These are phyloP conservation scores for Phlyctochytrium bullatum DNA, from an alignment of 192 early-diverging fungal species.

Conservation along the genomic window DNA sequence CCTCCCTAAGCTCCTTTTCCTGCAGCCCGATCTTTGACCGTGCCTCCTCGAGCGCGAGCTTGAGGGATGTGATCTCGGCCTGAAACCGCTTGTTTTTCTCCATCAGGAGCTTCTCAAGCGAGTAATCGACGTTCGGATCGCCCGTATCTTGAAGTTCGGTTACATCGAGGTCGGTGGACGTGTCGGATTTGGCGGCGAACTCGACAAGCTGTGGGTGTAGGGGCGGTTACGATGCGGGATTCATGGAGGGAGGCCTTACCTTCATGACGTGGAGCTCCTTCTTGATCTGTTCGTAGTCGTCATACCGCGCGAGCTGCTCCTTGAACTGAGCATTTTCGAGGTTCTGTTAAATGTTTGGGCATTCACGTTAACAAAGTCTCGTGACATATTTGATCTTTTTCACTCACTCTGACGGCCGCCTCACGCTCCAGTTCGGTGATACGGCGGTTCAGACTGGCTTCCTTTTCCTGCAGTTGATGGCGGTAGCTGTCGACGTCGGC, in stretches of 20 bases:
- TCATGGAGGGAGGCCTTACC: slow-evolving; percentile 40
- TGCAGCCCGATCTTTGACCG: slow-evolving; percentile 22
- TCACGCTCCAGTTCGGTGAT: slow-evolving; percentile 50
- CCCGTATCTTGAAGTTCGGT: slow-evolving; percentile 39
- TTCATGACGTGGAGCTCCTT: slow-evolving; percentile 82
- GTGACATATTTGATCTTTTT: background rate
- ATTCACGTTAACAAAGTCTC: background rate
- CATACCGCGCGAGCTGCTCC: slow-evolving; percentile 56
- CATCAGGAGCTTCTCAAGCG: slow-evolving; percentile 74
- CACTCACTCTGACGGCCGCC: slow-evolving; percentile 25
- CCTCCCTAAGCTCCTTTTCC: slow-evolving; percentile 34
- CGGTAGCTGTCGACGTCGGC: slow-evolving; percentile 46
- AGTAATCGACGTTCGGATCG: slow-evolving; percentile 29
- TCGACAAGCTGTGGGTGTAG: slow-evolving; percentile 12
- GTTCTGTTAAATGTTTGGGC: slow-evolving; percentile 28
- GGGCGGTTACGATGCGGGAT: no score
- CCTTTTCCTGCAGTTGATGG: slow-evolving; percentile 36
- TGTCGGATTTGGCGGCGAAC: background rate
- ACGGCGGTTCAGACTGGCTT: slow-evolving; percentile 31
- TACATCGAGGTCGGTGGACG: background rate
- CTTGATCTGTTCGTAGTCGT: slow-evolving; percentile 85
- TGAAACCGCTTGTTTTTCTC: slow-evolving; percentile 81
- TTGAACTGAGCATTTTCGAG: slow-evolving; percentile 59
- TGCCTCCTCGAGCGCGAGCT: slow-evolving; percentile 27
- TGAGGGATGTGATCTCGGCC: slow-evolving; percentile 62